Base-by-base conservation (phyloP, 2,329 filamentous ascomycete species). In the Pseudogymnoascus pannorum region DNA sequence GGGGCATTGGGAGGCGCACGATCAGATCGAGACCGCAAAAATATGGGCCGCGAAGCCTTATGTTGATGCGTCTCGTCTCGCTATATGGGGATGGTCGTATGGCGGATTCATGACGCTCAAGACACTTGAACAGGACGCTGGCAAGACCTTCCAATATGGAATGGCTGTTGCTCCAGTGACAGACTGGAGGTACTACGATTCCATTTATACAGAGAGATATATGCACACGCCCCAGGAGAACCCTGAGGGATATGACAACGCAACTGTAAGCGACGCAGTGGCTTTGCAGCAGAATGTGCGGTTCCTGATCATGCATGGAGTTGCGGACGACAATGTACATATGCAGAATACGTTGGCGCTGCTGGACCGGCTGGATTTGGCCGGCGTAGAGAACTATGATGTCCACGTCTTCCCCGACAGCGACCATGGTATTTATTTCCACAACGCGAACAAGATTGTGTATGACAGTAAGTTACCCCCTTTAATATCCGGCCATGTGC, bases 91-190 rank as follows among this genome's bases (percentile, higher is more conserved):
- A 57, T 99, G 94, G 94, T 96, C 91, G 65, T 99, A 94, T 71
- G 94, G 94, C 62, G 94, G 94, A 9, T 99, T 96, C 79, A 89
- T 90, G 79, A 91, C 94, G 5, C 82, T 99, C 69, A 99, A 99
- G 78, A 94, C 91, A 1, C 85, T 99, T 11, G 94, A 99, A 78
- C 83, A 85, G 64, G 94, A 99, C 72, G 93, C 85, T 7, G 94
- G 95, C 4, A 74, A 85, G 71, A 97, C 92, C 0, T 99, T 97
- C 78, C 87, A 87, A 66, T 99, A 99, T 73, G 95, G 94, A 68
- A 96, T 99, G 89, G 92, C 95, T 5, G 95, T 99, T 59, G 94
- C 94, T 1, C 94, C 94, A 16, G 94, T 99, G n/a, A 97, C 93
- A 0, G 92, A 99, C 75, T 99, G 94, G 94, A 83, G 89, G 62